Percentiles rank a stretch among this genome's conserved stretches.
These are phyloP conservation scores for Trifolium subterraneum DNA, from an alignment of 306 rosid species.

Conservation along the genomic window DNA sequence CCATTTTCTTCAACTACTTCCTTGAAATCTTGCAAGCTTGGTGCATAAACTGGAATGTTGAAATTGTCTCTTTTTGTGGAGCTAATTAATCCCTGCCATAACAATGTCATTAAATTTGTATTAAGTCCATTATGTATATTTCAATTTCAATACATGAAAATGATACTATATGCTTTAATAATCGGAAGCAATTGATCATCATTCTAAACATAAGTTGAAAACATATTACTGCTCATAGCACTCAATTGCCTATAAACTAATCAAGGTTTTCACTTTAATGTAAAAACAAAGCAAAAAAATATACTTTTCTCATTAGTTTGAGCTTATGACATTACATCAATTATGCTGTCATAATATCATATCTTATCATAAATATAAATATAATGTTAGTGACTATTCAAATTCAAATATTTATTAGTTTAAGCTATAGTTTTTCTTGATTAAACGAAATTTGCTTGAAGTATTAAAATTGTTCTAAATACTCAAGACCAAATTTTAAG, in stretches of 20 bases:
- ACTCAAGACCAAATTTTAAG: no score
- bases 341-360: no score
- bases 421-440: no score
- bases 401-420: no score
- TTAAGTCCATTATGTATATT: not conserved
- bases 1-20: conserved; percentile 87
- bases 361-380: no score
- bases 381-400: no score
- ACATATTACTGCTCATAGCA: not conserved
- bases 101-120: not conserved
- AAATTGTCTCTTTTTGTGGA: conserved; percentile 74
- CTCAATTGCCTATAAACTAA: conserved; percentile 5
- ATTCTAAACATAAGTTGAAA: conserved; percentile 17
- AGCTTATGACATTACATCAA: not conserved
- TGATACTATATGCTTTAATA: not conserved
- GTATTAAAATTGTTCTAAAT: no score
- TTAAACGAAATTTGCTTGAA: no score
- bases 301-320: not conserved
- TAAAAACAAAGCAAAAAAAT: no score
- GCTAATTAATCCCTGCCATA: conserved; percentile 68
- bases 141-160: conserved; percentile 23
- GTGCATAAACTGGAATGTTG: conserved; percentile 91
- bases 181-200: conserved; percentile 5
- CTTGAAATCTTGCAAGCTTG: conserved; percentile 89
- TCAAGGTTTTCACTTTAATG: not conserved